Base-by-base conservation (phyloP, 306 rosid species). In the Heteromeles arbutifolia region DNA sequence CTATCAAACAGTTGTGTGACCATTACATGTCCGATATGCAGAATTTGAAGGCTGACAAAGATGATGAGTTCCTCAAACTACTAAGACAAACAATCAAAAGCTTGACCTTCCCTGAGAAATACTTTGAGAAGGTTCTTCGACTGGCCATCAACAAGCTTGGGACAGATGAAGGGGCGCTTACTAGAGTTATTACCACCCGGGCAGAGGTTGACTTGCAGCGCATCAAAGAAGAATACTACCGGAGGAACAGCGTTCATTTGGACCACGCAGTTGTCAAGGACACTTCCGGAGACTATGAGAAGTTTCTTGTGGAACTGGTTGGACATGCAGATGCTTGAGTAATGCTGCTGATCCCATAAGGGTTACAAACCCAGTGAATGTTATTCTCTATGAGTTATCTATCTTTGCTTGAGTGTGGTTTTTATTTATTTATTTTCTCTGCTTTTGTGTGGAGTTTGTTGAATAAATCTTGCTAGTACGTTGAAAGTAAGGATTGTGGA, bases 161-260 rank as follows among this genome's bases (percentile, higher is more conserved):
- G 45, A 95, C 97, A 34, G 97, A 95, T 32, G 99, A 90, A 74
- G 54, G 88, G 85, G 97, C 81, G 8, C 96, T 92, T 37, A 85
- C 97, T 17, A 89, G 99, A 82, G 97, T 95, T 74, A 82, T 92
- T 52, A 48, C 96, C 54, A 89, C 96, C 72, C 83, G 97, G 79
- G 96, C 97, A 7, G 99, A 95, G 87, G 79, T 90, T 72, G 97
- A 95, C 79, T 56, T 95, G 92, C 72, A 80, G 54, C 85, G 92
- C 52, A 89, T 95, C 62, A 88, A 83, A 13, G 97, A 95, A 73
- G 97, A 90, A 72, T 90, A 89, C 78, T 91, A 85, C 70, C 86
- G 86, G 73, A 86, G 99, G 79, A 95, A 88, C 78, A 92, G 91
- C 75, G 18, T 87, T 79, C 93, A 93, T 72, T 85, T 95, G 79